phyloP scores from a whole-genome alignment of 148 eudicot species.

The Simmondsia chinensis region DNA sequence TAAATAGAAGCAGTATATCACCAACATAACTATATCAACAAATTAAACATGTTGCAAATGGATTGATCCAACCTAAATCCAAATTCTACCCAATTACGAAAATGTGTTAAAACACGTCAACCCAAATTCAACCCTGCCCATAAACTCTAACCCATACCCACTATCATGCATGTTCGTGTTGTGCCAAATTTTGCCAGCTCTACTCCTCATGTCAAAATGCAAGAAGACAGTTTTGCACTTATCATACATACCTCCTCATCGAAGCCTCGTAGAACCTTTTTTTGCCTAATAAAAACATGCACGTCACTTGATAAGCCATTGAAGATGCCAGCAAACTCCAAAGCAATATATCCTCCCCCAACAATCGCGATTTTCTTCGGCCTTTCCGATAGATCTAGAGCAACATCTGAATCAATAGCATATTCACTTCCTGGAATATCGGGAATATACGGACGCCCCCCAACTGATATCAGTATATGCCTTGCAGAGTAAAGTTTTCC shows the following conservation, averaged over 20 bases:
- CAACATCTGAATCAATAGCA: slow-evolving; percentile 91
- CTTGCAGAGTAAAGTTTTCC: slow-evolving; percentile 81
- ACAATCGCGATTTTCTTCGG: slow-evolving; percentile 92
- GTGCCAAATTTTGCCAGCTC: too few relatives aligned
- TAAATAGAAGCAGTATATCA: too few relatives aligned
- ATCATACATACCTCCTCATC: slow-evolving; percentile 76
- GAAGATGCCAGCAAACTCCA: slow-evolving; percentile 98
- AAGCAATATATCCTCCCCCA: slow-evolving; percentile 96
- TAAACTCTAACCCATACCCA: too few relatives aligned
- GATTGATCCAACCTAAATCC: too few relatives aligned
- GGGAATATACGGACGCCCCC: slow-evolving; percentile 88
- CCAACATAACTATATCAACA: too few relatives aligned
- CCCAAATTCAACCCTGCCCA: too few relatives aligned
- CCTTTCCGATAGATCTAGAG: slow-evolving; percentile 85
- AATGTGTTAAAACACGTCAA: neutral
- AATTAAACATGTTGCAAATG: too few relatives aligned
- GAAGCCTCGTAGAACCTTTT: slow-evolving; percentile 83
- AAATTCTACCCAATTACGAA: too few relatives aligned
- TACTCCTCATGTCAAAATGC: neutral
- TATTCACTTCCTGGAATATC: slow-evolving; percentile 87
- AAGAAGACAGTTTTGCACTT: neutral
- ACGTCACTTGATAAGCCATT: slow-evolving; percentile 84
- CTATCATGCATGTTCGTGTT: too few relatives aligned
- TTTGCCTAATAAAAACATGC: slow-evolving; percentile 90
- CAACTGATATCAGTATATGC: slow-evolving; percentile 83